Evolutionary conservation across 768 basidiomycete genomes (phyloP), one percentile per base, ranked within the genome.

Genomic region (Mycena floridula): DNA sequence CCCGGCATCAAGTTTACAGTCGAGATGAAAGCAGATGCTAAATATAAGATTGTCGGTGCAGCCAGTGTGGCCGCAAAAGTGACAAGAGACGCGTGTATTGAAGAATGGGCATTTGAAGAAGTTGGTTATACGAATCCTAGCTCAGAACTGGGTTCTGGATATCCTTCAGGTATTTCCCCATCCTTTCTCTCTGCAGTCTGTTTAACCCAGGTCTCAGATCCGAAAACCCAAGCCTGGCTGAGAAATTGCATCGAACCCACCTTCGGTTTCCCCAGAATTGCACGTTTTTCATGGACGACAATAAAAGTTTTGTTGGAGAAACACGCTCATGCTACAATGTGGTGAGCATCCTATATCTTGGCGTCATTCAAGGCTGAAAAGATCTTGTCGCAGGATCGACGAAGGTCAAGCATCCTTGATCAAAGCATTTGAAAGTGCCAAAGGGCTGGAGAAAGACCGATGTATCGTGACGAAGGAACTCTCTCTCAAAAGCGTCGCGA

Each of bases 11-110:
- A 69, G 30, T 94, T 99, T 59, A 93, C 89, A 0, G 96, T 99
- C 20, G 77, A 82, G 8, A 79, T 81, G 22, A 97, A 99, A 63
- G 96, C 96, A 13, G 96, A 99, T 58, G 82, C 84, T n/a, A 82
- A 89, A 49, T 99, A 80, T 74, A 96, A 93, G 57, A 94, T 99
- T 48, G 96, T 99, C 47, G 86, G 91, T 18, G 96, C 96, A 5
- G 96, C 95, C 2, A 92, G 89, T 59, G 90, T 98, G n/a, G 92
- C 92, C 2, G 96, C 96, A 2, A 99, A 99, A 65, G 93, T 95
- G 22, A 97, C 94, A 1, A 73, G 95, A 45, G 95, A 98, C 56
- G 81, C 85, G 6, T 92, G 91, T 62, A 71, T 97, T 16, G 85
- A 94, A 48, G 73, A 74, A 3, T 98, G 95, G 95, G 57, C 71